Percentiles rank a stretch among this genome's conserved stretches.
Evolutionary conservation across 2,329 filamentous ascomycete species (phyloP).

Genomic region (Zarea fungicola): DNA sequence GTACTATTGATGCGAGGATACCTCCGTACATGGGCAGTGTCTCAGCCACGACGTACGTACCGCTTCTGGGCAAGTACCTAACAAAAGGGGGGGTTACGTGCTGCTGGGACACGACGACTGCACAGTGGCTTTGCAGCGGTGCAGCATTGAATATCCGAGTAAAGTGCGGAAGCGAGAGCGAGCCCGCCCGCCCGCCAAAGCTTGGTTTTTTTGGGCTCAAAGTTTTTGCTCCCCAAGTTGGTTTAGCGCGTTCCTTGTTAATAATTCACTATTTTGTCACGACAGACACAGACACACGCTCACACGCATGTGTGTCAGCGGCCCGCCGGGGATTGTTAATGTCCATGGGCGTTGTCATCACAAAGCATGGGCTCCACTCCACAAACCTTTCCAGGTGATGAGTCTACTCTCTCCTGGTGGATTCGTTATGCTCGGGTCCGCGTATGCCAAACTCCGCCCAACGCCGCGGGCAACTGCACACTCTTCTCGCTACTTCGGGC

Average conservation of each 20-base stretch:
- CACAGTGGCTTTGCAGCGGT: too few species aligned
- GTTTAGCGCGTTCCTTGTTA: neutral
- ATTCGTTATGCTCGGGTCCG: constrained; percentile 24
- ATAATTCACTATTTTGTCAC: neutral
- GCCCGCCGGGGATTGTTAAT: constrained; percentile 13
- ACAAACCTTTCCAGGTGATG: neutral
- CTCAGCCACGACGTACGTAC: constrained; percentile 9
- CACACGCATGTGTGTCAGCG: constrained; percentile 4
- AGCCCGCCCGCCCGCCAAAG: neutral
- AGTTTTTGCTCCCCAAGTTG: neutral
- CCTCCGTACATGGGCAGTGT: neutral
- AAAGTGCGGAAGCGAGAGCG: neutral
- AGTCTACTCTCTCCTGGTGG: constrained; percentile 17
- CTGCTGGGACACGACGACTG: neutral
- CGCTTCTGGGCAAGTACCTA: constrained; percentile 10
- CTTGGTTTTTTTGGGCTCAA: neutral
- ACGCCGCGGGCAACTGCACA: neutral
- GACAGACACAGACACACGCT: too few species aligned
- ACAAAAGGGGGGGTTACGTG: neutral
- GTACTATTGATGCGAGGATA: too few species aligned
- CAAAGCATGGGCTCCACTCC: neutral
- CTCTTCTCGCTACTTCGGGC: neutral
- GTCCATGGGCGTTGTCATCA: constrained; percentile 11
- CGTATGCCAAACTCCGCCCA: constrained; percentile 28
- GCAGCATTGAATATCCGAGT: neutral